These are phyloP conservation scores for Claviceps maximensis DNA, from an alignment of 2,329 filamentous ascomycete genomes.

Conservation along the genomic window DNA sequence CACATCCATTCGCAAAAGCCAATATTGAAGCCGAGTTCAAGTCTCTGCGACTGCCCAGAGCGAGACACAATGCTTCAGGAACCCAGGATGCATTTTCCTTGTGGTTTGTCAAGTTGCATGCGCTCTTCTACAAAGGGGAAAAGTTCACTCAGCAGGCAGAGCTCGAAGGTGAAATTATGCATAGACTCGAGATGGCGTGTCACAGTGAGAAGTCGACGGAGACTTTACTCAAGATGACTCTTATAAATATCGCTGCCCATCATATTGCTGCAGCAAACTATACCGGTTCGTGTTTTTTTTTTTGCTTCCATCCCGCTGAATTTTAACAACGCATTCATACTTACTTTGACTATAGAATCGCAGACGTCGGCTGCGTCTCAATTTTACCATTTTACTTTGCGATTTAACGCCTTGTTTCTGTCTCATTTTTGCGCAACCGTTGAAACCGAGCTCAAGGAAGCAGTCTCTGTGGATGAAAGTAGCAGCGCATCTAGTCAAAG, in stretches of 20 bases:
- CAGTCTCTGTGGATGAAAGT: constrained; percentile 9
- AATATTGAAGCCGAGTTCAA: constrained; percentile 75
- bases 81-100: constrained; percentile 52
- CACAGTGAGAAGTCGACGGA: constrained; percentile 53
- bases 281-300: constrained; percentile 18
- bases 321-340: background rate
- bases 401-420: constrained; percentile 68
- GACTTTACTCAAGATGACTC: constrained; percentile 62
- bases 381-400: constrained; percentile 53
- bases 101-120: constrained; percentile 81
- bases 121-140: constrained; percentile 66
- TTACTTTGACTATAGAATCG: constrained; percentile 23
- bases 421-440: constrained; percentile 58
- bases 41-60: constrained; percentile 29
- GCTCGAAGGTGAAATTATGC: constrained; percentile 73
- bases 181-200: constrained; percentile 59
- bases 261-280: constrained; percentile 41
- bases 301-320: background rate
- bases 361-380: constrained; percentile 31
- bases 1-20: constrained; percentile 57
- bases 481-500: constrained; percentile 7
- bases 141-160: constrained; percentile 65
- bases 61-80: constrained; percentile 29
- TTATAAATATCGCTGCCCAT: constrained; percentile 80
- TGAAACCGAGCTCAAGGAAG: constrained; percentile 46